phyloP scores from a whole-genome alignment of 2,329 filamentous ascomycete genomes.

The Epichloe bromicola region DNA sequence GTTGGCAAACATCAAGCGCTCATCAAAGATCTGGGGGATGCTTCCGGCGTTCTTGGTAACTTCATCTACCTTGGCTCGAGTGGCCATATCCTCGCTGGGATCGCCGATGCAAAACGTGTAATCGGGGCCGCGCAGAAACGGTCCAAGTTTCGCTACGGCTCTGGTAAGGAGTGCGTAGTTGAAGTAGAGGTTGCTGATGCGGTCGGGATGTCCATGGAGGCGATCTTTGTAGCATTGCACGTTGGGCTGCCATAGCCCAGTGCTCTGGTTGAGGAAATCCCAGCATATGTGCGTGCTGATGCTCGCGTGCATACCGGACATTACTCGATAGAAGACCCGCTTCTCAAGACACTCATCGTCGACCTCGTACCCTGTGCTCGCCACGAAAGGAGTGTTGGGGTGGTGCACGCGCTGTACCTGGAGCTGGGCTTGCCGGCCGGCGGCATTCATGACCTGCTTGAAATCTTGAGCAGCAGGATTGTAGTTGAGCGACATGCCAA shows the following conservation, averaged over 20 bases:
- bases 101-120: conserved; percentile 94
- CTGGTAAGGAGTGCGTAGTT: conserved; percentile 95
- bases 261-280: conserved; percentile 91
- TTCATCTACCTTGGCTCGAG: conserved; percentile 67
- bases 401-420: conserved; percentile 33
- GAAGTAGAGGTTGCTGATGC: conserved; percentile 96
- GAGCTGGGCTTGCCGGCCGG: conserved; percentile 47
- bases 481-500: conserved; percentile 33
- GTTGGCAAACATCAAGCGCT: conserved; percentile 86
- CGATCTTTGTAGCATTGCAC: conserved; percentile 75
- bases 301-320: conserved; percentile 96
- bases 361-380: conserved; percentile 54
- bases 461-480: conserved; percentile 47
- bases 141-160: conserved; percentile 79
- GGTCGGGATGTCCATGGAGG: conserved; percentile 75
- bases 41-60: conserved; percentile 60
- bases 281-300: conserved; percentile 94
- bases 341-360: conserved; percentile 96
- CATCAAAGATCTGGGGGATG: conserved; percentile 75
- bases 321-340: conserved; percentile 90
- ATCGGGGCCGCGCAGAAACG: conserved; percentile 50
- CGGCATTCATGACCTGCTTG: conserved; percentile 45
- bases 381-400: conserved; percentile 45
- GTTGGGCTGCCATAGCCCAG: conserved; percentile 86
- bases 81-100: conserved; percentile 60